Percentiles rank a stretch among this genome's conserved stretches.
Conservation (phyloP, 495 filamentous ascomycete genomes). For the Mytilinidion resinicola region DNA sequence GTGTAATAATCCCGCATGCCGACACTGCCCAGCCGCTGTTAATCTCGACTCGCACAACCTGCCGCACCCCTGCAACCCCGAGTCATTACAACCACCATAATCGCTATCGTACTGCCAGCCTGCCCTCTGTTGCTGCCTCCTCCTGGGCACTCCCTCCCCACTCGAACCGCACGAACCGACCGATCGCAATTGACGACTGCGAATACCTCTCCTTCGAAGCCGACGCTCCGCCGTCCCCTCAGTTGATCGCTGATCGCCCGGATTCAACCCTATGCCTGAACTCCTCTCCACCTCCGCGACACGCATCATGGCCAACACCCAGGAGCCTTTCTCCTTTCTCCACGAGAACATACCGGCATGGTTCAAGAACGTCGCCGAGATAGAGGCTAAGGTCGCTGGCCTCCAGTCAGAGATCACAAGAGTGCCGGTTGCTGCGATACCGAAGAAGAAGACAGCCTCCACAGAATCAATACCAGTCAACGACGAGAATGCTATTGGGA, state of each 20-base stretch:
- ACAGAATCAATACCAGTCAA: conserved; percentile 56
- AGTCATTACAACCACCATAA: conserved; percentile 13
- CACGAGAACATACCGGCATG: conserved; percentile 27
- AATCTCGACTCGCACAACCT: conserved; percentile 17
- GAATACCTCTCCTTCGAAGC: background rate
- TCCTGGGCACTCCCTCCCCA: background rate
- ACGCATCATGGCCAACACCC: conserved; percentile 23
- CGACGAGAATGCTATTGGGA: conserved; percentile 27
- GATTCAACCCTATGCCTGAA: conserved; percentile 6
- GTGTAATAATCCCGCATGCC: conserved; percentile 20
- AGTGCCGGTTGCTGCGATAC: conserved; percentile 42
- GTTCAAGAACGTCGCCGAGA: conserved; percentile 14
- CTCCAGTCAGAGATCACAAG: conserved; percentile 62
- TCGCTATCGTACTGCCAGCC: background rate
- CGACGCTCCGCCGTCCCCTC: background rate
- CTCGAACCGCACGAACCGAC: background rate
- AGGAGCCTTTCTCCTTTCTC: conserved; percentile 24
- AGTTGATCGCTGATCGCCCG: conserved; percentile 6
- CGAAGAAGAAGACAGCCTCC: conserved; percentile 51
- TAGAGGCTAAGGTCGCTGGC: conserved; percentile 49
- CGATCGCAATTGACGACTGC: background rate
- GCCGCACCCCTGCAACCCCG: conserved; percentile 14
- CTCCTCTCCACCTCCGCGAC: background rate
- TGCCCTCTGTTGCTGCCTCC: conserved; percentile 1
- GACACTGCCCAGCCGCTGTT: conserved; percentile 11